phyloP scores from a whole-genome alignment of 768 basidiomycete species.

The Suillus lakei region DNA sequence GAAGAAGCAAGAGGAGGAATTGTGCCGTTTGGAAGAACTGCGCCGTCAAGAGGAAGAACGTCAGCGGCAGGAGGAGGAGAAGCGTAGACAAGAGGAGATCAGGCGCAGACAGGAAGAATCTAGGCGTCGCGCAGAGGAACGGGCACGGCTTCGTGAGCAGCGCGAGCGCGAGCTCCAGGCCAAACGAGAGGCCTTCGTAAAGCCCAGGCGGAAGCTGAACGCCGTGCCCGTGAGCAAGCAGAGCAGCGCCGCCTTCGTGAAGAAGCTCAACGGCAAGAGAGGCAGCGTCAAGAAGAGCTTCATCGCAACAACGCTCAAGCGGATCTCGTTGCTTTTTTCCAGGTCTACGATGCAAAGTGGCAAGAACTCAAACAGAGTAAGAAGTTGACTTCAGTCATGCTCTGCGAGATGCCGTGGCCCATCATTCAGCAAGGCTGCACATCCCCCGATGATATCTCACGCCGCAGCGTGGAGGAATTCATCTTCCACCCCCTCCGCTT shows the following conservation, averaged over 20 bases:
- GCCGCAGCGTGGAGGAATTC: slow-evolving; percentile 42
- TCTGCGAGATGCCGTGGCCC: slow-evolving; percentile 51
- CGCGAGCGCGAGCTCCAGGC: slow-evolving; percentile 27
- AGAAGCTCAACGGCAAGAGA: slow-evolving; percentile 6
- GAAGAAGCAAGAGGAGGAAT: slow-evolving; percentile 17
- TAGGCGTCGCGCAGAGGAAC: slow-evolving; percentile 18
- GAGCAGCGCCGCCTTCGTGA: slow-evolving; percentile 15
- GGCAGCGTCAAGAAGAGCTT: slow-evolving; percentile 18
- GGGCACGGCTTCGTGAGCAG: slow-evolving; percentile 24
- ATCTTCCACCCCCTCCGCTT: slow-evolving; percentile 42
- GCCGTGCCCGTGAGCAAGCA: slow-evolving; percentile 23
- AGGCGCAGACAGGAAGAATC: slow-evolving; percentile 20
- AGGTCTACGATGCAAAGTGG: slow-evolving; percentile 43
- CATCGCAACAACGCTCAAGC: slow-evolving; percentile 14
- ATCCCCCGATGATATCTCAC: slow-evolving; percentile 38
- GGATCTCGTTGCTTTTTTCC: slow-evolving; percentile 19
- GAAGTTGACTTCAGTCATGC: slow-evolving; percentile 25
- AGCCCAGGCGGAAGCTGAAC: slow-evolving; percentile 23
- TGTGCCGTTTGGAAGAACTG: slow-evolving; percentile 26
- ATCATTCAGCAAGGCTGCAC: slow-evolving; percentile 29
- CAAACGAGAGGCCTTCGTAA: slow-evolving; percentile 12
- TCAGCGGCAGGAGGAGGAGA: slow-evolving; percentile 19
- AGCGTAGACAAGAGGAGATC: slow-evolving; percentile 9
- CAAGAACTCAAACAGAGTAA: slow-evolving; percentile 32
- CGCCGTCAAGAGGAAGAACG: slow-evolving; percentile 15